Evolutionary conservation across 2,329 filamentous ascomycete genomes (phyloP).

Genomic region (Aspergillus alliaceus): DNA sequence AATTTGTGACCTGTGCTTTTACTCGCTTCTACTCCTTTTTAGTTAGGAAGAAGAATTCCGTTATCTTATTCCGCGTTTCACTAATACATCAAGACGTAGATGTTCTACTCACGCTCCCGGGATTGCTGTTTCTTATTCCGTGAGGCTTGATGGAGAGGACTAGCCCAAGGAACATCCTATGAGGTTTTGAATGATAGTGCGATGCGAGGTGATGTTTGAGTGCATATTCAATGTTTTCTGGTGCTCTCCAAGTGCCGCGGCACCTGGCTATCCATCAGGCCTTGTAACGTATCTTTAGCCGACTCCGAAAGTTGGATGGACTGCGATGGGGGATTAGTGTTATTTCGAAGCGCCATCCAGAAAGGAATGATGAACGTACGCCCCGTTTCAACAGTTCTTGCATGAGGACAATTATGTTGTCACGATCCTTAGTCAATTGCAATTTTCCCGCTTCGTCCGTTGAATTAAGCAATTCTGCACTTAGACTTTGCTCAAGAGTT

Average conservation of each 20-base stretch:
- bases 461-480: conserved; percentile 15
- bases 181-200: background rate
- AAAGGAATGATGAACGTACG: conserved; percentile 28
- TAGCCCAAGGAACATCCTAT: background rate
- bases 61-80: background rate
- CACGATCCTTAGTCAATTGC: conserved; percentile 38
- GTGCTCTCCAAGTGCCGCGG: conserved; percentile 19
- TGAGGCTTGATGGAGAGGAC: too few relatives aligned
- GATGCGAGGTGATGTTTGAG: background rate
- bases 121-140: background rate
- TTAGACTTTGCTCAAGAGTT: conserved; percentile 34
- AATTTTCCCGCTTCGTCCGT: conserved; percentile 24
- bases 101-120: background rate
- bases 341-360: background rate
- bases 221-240: background rate
- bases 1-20: conserved; percentile 2
- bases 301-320: conserved; percentile 26
- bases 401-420: conserved; percentile 42
- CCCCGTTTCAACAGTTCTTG: conserved; percentile 40
- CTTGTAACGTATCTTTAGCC: conserved; percentile 29
- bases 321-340: conserved; percentile 19
- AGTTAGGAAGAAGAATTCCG: too few relatives aligned
- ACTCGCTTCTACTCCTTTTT: too few relatives aligned
- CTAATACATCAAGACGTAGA: background rate
- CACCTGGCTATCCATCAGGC: conserved; percentile 27